These are phyloP conservation scores for Musa itinerans DNA, from an alignment of 176 grass and related monocot species.

Conservation along the genomic window DNA sequence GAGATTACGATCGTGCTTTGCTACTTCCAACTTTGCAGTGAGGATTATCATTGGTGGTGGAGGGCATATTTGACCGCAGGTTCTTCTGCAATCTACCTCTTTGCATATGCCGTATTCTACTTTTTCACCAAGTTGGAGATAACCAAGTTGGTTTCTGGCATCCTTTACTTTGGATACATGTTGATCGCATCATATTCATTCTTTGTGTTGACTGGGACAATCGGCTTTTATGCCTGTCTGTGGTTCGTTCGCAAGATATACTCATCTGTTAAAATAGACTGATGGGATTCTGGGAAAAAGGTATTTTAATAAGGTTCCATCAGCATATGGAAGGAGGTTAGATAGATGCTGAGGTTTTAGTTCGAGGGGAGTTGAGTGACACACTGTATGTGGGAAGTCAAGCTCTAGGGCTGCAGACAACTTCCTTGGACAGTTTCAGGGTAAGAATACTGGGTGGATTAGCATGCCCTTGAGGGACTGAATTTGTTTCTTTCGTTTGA, in stretches of 20 bases:
- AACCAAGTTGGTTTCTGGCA: conserved; percentile 20
- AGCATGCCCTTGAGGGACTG: not conserved
- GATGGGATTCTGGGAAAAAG: not conserved
- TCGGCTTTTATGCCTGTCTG: conserved; percentile 21
- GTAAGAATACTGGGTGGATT: not conserved
- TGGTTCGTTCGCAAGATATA: conserved; percentile 23
- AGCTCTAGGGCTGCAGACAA: not conserved
- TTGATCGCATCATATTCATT: conserved; percentile 20
- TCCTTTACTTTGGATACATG: conserved; percentile 26
- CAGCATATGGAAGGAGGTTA: not conserved
- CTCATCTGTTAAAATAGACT: conserved; percentile 27
- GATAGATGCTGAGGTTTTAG: too few relatives aligned
- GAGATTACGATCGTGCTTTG: conserved; percentile 22
- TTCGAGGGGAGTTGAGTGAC: too few relatives aligned
- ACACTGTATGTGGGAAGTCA: not conserved
- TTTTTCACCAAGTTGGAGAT: conserved; percentile 27
- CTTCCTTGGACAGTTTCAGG: not conserved
- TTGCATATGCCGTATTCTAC: conserved; percentile 25
- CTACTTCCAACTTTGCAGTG: conserved; percentile 23
- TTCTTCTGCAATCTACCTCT: conserved; percentile 20
- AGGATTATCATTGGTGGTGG: conserved; percentile 24
- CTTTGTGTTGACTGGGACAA: conserved; percentile 24
- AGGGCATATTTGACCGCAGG: conserved; percentile 22
- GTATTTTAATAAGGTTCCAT: not conserved
- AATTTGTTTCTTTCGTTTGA: not conserved